These are phyloP conservation scores for Henningerozyma blattae DNA, from an alignment of 805 yeast species.

Conservation along the genomic window DNA sequence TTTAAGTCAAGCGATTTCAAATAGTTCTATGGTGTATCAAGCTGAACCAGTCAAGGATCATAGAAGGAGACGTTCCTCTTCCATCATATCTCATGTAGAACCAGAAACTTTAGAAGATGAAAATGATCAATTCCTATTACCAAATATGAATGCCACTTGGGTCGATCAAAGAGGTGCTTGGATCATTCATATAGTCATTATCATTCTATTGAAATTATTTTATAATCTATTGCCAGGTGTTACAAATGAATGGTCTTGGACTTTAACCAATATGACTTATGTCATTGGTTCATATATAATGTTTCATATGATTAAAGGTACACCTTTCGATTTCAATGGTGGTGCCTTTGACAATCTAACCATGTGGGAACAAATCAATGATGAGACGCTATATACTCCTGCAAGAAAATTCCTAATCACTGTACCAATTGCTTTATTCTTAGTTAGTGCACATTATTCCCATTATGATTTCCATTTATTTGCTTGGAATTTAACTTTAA, in stretches of 20 bases:
- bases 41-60: conserved; percentile 26
- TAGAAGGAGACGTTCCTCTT: conserved; percentile 68
- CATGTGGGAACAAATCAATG: conserved; percentile 96
- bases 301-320: conserved; percentile 95
- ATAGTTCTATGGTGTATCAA: neutral
- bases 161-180: conserved; percentile 94
- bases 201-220: conserved; percentile 58
- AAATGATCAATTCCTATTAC: conserved; percentile 79
- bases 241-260: conserved; percentile 81
- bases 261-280: conserved; percentile 81
- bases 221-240: conserved; percentile 75
- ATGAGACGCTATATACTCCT: conserved; percentile 96
- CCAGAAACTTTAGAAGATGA: conserved; percentile 88
- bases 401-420: conserved; percentile 84
- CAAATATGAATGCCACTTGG: conserved; percentile 93
- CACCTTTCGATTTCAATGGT: conserved; percentile 91
- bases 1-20: neutral
- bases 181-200: conserved; percentile 81
- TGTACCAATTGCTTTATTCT: conserved; percentile 83
- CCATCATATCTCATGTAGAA: conserved; percentile 82
- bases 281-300: conserved; percentile 86
- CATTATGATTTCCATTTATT: conserved; percentile 73
- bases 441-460: conserved; percentile 82
- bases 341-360: conserved; percentile 94
- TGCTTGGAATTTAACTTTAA: conserved; percentile 55